A percentile compares a stretch with the other conserved stretches of the same genome.
Evolutionary conservation across 805 yeast genomes (phyloP).

Genomic region (Candida dendrica): DNA sequence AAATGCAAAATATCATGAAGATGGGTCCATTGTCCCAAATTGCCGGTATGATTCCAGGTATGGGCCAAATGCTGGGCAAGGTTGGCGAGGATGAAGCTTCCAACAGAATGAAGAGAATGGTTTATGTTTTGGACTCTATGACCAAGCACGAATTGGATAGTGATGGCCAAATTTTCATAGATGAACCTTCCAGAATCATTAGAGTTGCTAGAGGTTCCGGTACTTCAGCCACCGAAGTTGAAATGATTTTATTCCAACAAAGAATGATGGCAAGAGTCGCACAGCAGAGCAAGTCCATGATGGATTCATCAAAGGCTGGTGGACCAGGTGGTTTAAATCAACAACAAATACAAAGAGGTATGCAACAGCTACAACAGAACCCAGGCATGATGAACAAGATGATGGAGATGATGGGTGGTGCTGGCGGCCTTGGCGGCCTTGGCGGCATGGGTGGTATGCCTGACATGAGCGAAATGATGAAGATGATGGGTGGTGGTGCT

Average conservation of each 20-base stretch:
- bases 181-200: constrained; percentile 78
- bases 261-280: constrained; percentile 94
- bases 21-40: constrained; percentile 95
- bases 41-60: constrained; percentile 92
- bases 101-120: constrained; percentile 77
- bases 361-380: constrained; percentile 59
- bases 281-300: constrained; percentile 49
- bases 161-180: constrained; percentile 75
- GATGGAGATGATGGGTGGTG: constrained; percentile 69
- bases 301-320: constrained; percentile 32
- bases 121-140: constrained; percentile 93
- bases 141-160: constrained; percentile 83
- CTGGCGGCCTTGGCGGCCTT: constrained; percentile 24
- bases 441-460: constrained; percentile 50
- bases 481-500: constrained; percentile 37
- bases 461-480: constrained; percentile 59
- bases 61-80: constrained; percentile 79
- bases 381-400: constrained; percentile 71
- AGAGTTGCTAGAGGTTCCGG: constrained; percentile 95
- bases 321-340: constrained; percentile 44
- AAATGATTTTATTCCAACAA: constrained; percentile 85
- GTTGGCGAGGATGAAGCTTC: constrained; percentile 90
- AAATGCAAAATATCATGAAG: constrained; percentile 89
- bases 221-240: constrained; percentile 85
- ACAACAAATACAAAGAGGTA: constrained; percentile 40